These are phyloP conservation scores for Aspergillus niger DNA, from an alignment of 2,329 filamentous ascomycete species.

Conservation along the genomic window DNA sequence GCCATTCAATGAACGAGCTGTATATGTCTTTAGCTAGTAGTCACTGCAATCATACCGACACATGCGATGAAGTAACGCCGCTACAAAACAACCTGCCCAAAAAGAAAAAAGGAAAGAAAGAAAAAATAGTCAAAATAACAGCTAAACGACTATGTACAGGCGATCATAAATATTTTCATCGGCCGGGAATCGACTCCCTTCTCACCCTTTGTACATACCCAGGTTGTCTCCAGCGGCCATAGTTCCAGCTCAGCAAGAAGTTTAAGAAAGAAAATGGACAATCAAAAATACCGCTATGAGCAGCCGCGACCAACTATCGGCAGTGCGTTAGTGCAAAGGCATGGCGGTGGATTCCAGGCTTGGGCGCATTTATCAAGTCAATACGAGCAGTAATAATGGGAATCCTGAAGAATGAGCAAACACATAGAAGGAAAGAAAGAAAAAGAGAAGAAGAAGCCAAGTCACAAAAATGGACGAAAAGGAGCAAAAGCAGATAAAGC, in stretches of 20 bases:
- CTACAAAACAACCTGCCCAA: neutral
- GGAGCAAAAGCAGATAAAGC: conserved; percentile 8
- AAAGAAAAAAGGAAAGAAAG: too few relatives aligned
- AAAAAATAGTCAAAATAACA: neutral
- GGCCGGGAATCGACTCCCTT: too few relatives aligned
- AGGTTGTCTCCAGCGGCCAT: neutral
- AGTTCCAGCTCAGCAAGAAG: too few relatives aligned
- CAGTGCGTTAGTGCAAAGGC: neutral
- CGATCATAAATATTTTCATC: neutral
- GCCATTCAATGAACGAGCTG: too few relatives aligned
- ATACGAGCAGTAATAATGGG: conserved; percentile 16
- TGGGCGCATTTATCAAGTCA: neutral
- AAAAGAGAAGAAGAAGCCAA: conserved; percentile 9
- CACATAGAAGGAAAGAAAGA: neutral
- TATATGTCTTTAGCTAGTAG: too few relatives aligned
- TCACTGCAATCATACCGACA: neutral
- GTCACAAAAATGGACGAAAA: conserved; percentile 10
- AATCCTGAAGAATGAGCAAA: conserved; percentile 17
- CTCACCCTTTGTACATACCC: neutral
- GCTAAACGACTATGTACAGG: neutral
- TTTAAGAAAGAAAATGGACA: too few relatives aligned
- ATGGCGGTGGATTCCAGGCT: neutral
- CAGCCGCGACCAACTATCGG: neutral
- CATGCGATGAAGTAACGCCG: neutral
- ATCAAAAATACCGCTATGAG: neutral